A percentile compares a stretch with the other conserved stretches of the same genome.
Evolutionary conservation across 305 asterid species (phyloP).

Genomic region (Lippia alba): DNA sequence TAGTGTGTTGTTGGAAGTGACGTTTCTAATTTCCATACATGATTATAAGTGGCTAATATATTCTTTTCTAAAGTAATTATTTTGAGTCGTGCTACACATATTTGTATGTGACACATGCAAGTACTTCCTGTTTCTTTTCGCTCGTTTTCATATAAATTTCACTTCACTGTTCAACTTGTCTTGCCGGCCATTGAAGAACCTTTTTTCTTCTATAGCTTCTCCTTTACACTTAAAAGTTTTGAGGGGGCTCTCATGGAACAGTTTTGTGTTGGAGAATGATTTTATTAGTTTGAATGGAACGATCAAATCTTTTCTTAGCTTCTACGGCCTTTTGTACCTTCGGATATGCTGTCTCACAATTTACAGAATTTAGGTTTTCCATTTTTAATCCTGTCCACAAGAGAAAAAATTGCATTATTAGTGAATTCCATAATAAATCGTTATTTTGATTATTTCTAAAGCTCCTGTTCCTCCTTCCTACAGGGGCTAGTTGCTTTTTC

Average conservation of each 20-base stretch:
- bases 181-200: not conserved
- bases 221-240: not conserved
- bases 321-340: not conserved
- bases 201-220: not conserved
- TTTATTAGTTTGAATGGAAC: not conserved
- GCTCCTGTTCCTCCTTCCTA: constrained; percentile 13
- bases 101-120: constrained; percentile 5
- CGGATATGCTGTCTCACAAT: not conserved
- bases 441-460: constrained; percentile 7
- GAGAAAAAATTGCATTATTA: constrained; percentile 8
- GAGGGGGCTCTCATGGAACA: not conserved
- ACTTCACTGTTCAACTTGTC: constrained; percentile 12
- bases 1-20: constrained; percentile 15
- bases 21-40: not conserved
- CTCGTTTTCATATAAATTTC: not conserved
- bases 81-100: constrained; percentile 6
- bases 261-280: not conserved
- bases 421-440: not conserved
- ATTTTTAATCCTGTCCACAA: not conserved
- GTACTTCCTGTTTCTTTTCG: not conserved
- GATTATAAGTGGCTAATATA: constrained; percentile 1
- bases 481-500: constrained; percentile 98
- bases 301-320: constrained; percentile 4
- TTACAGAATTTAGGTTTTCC: constrained; percentile 1
- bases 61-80: not conserved